Conservation (phyloP, 2,329 filamentous ascomycete genomes). For the Cordyceps pruinosa region DNA sequence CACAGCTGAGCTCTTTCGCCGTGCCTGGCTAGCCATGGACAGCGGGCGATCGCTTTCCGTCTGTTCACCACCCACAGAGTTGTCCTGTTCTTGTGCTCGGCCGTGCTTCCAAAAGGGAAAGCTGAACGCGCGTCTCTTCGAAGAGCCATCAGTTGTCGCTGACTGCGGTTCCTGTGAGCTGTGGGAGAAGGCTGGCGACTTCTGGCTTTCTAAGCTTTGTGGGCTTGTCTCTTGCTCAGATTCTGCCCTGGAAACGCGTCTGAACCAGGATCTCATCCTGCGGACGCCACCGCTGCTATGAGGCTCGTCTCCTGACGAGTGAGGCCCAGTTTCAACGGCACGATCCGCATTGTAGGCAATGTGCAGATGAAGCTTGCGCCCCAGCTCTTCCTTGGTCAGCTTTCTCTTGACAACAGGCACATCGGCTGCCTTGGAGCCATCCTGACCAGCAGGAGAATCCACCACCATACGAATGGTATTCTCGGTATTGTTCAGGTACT, state of each 20-base stretch:
- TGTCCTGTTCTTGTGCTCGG: slow-evolving; percentile 31
- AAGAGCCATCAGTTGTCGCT: slow-evolving; percentile 19
- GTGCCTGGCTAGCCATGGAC: background rate
- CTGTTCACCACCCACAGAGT: background rate
- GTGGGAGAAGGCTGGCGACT: slow-evolving; percentile 16
- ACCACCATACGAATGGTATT: slow-evolving; percentile 49
- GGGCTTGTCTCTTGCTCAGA: slow-evolving; percentile 4
- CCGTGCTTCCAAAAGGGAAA: slow-evolving; percentile 50
- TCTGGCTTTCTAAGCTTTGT: slow-evolving; percentile 11
- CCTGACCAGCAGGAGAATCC: slow-evolving; percentile 34
- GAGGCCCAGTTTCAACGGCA: slow-evolving; percentile 16
- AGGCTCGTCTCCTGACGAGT: slow-evolving; percentile 16
- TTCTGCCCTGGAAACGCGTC: slow-evolving; percentile 35
- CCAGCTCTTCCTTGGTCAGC: slow-evolving; percentile 19
- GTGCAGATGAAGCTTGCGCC: slow-evolving; percentile 17
- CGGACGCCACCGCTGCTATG: slow-evolving; percentile 24
- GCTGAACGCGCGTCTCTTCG: slow-evolving; percentile 47
- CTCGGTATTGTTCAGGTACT: slow-evolving; percentile 39
- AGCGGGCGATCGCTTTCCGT: background rate
- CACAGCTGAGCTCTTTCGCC: slow-evolving; percentile 17
- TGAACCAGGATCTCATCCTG: slow-evolving; percentile 48
- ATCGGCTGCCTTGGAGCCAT: slow-evolving; percentile 28
- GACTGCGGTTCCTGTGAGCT: slow-evolving; percentile 22
- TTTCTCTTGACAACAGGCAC: slow-evolving; percentile 39
- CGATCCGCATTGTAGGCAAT: slow-evolving; percentile 14